Conservation (phyloP, 169 alveolate genomes). For the Eimeria nieschulzi region DNA sequence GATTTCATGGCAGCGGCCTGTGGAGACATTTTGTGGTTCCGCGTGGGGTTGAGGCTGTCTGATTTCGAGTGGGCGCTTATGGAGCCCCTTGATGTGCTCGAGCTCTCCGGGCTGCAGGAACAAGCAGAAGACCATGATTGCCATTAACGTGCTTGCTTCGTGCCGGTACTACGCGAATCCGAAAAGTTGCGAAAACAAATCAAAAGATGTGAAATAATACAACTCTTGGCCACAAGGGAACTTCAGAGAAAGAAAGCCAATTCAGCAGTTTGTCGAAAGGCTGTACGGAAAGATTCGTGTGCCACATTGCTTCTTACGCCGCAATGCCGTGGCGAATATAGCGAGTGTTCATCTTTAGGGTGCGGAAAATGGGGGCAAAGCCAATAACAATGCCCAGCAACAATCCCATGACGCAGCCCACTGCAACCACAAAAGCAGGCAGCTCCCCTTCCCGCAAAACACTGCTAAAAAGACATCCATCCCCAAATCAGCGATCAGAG, state of each 20-base stretch:
- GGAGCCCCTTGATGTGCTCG: background rate
- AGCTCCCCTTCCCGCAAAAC: background rate
- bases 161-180: no score
- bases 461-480: background rate
- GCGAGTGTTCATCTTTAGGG: conserved; percentile 41
- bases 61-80: background rate
- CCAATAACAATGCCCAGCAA: conserved; percentile 47
- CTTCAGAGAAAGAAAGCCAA: no score
- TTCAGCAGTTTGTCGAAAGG: no score
- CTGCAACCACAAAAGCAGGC: background rate
- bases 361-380: conserved; percentile 45
- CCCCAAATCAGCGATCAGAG: background rate
- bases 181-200: no score
- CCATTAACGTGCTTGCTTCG: no score
- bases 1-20: background rate
- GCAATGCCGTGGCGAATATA: conserved; percentile 17
- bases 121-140: background rate
- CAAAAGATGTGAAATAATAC: no score
- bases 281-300: no score
- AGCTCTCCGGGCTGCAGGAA: background rate
- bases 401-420: conserved; percentile 29
- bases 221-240: no score
- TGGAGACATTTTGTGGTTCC: background rate
- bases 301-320: no score
- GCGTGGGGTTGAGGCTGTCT: background rate